Base-by-base conservation (phyloP, 1,284 basidiomycete genomes). In the Moesziomyces antarcticus region DNA sequence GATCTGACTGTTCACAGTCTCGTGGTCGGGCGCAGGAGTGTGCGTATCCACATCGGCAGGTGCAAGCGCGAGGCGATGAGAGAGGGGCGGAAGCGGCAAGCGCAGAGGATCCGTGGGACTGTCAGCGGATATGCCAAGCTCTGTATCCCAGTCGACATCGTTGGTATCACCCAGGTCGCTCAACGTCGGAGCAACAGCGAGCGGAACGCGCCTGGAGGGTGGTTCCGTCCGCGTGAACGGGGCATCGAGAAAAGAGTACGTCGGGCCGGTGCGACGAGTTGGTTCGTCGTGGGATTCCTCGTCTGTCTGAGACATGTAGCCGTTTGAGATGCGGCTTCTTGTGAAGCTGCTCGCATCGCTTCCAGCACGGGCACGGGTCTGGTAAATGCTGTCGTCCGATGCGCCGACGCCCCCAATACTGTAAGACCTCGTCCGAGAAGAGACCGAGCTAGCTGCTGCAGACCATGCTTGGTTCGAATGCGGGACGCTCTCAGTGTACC, bases 291-390 rank as follows among this genome's bases (percentile, higher is more conserved):
- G 13, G 2, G 43, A 53, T 13, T 68, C 61, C 43, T 69, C 63
- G 33, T 71, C 63, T 4, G 55, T 52, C 18, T 43, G 50, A 20
- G 56, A 62, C 2, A 50, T 46, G 41, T 66, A 64, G 25, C 58
- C 61, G 9, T 50, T 53, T 3, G 69, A 56, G 14, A 63, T 52
- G n/a, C 69, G 43, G 25, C 63, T 72, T 41, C 73, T 62, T 5
- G 73, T 67, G 43, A 75, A 75, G 62, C 73, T 75, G 20, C 66
- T 46, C n/a, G 63, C 59, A 44, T 66, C 57, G 27, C 66, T 69
- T 20, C 60, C 66, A 21, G 66, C 58, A 3, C 66, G 59, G 22
- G 56, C 52, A 25, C 66, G 66, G 41, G 42, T 48, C 14, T 8
- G 37, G 7, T 18, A 16, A 11, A 18, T 18, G 37, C 37, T 5